phyloP scores from a whole-genome alignment of 768 basidiomycete species.

The Leccinum sublutescens region DNA sequence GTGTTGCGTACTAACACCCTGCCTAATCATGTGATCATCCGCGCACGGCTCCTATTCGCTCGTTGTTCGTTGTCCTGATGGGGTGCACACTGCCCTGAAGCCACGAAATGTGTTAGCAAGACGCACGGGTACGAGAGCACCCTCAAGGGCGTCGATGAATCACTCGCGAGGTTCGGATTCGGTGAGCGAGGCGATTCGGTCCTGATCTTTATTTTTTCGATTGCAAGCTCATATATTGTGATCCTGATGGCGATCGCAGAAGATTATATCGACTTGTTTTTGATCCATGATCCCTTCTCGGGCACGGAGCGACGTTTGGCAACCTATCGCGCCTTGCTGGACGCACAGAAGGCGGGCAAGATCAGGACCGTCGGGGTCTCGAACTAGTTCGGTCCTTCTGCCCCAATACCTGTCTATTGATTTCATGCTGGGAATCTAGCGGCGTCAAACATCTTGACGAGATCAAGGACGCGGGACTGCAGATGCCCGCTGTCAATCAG shows the following conservation, averaged over 20 bases:
- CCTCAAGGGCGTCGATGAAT: conserved; percentile 55
- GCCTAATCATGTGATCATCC: neutral
- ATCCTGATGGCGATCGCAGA: neutral
- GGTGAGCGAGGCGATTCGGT: conserved; percentile 41
- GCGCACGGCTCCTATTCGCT: neutral
- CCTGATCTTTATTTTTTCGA: neutral
- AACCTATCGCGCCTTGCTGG: conserved; percentile 68
- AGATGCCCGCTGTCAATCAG: conserved; percentile 75
- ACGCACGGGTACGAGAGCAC: conserved; percentile 64
- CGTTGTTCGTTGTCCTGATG: neutral
- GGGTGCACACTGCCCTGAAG: conserved; percentile 24
- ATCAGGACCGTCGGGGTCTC: conserved; percentile 77
- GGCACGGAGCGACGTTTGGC: conserved; percentile 64
- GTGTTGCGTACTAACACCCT: neutral
- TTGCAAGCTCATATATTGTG: neutral
- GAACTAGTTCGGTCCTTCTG: conserved; percentile 59
- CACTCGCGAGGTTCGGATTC: conserved; percentile 56
- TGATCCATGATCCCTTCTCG: conserved; percentile 72
- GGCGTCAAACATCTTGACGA: conserved; percentile 73
- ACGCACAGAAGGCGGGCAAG: conserved; percentile 62
- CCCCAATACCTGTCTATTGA: neutral
- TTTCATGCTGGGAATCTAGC: conserved; percentile 36
- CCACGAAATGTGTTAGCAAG: conserved; percentile 60
- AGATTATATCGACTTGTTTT: conserved; percentile 72
- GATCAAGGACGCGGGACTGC: conserved; percentile 58